Evolutionary conservation across 352 stramenopile species (phyloP), one percentile per base, ranked within the genome.

Genomic region (Phytophthora pluvialis): DNA sequence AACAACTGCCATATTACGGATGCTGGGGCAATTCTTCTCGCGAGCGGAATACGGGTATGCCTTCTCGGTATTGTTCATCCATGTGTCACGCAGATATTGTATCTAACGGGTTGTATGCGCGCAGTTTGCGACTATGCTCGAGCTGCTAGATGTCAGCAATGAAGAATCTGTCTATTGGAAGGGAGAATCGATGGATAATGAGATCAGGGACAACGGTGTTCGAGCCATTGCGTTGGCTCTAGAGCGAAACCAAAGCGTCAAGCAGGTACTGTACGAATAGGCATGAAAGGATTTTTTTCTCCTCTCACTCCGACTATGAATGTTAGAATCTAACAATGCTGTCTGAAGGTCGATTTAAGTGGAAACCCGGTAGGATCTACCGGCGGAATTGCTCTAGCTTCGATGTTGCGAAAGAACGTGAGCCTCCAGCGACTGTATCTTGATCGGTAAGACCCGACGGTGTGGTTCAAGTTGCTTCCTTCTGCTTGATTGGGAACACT

Each of bases 1-100:
- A 72, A 75, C 31, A 70, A 70, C 44, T 86, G 77, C n/a, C 68
- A 81, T 29, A 70, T 86, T 31, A 59, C 77, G 1, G 70, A 81
- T 18, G 77, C 72, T 10, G 77, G 77, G n/a, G 74, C 56, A 10
- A 74, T 83, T 36, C 33, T 83, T 15, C 69, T 86, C n/a, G 64
- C 74, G 5, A 81, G 66, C 18, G 74, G 58, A 31, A 46, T 86
- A 44, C 59, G 70, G 53, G 77, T 82, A 51, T 26, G 53, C 28
- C 16, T 38, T 45, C n/a, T 28, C 26, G 2, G 18, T 45, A 28
- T n/a, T 45, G 13, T 54, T 29, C 11, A 10, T 10, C 29, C 38
- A 7, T 15, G 16, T 40, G 9, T 33, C 21, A 21, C 21, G 21
- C 21, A 21, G 21, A 21, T 2, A 21, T 21, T 21, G 21, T 21